Evolutionary conservation across 139 green algal genomes (phyloP).

Genomic region (Zygnema cylindricum): DNA sequence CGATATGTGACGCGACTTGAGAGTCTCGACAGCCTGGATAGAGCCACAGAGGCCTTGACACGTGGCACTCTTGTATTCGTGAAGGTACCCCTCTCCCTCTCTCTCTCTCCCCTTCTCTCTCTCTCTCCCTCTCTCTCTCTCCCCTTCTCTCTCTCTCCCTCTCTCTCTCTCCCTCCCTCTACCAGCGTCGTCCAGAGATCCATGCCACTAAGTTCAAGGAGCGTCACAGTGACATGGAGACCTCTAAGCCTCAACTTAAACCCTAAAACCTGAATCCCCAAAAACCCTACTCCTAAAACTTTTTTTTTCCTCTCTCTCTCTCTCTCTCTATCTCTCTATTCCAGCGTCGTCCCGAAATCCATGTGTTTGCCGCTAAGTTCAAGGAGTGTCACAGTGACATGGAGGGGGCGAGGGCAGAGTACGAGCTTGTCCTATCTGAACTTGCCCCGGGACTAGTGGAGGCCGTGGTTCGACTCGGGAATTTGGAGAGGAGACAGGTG

Average conservation of each 20-base stretch:
- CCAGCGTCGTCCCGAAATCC: slow-evolving; percentile 67
- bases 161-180: neutral
- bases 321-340: neutral
- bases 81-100: slow-evolving; percentile 67
- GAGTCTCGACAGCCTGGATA: slow-evolving; percentile 36
- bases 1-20: slow-evolving; percentile 80
- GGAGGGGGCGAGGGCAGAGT: slow-evolving; percentile 63
- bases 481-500: slow-evolving; percentile 55
- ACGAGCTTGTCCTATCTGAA: slow-evolving; percentile 59
- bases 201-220: slow-evolving; percentile 77
- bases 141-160: too few relatives aligned
- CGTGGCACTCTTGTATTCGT: slow-evolving; percentile 72
- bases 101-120: neutral
- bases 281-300: neutral
- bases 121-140: neutral
- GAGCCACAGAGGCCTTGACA: slow-evolving; percentile 63
- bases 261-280: neutral
- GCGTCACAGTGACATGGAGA: slow-evolving; percentile 65
- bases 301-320: neutral
- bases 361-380: slow-evolving; percentile 76
- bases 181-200: slow-evolving; percentile 64
- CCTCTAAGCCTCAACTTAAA: neutral
- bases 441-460: slow-evolving; percentile 72
- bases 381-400: slow-evolving; percentile 72
- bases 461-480: slow-evolving; percentile 53